phyloP scores from a whole-genome alignment of 768 basidiomycete genomes.

The Pluteus cervinus region DNA sequence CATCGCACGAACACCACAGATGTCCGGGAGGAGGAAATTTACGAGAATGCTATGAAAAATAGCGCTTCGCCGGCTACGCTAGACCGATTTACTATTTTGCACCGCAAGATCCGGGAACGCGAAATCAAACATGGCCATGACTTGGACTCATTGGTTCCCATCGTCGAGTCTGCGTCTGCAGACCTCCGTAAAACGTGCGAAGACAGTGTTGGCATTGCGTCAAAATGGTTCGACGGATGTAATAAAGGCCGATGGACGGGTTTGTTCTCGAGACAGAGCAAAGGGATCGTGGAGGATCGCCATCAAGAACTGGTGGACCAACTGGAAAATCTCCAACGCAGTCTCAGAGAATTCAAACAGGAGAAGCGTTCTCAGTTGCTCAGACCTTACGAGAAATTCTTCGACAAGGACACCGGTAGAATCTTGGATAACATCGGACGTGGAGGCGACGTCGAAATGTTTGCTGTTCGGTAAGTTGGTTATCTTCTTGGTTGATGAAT shows the following conservation, averaged over 20 bases:
- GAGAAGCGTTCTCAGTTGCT: constrained; percentile 29
- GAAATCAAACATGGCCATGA: constrained; percentile 36
- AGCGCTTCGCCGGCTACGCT: constrained; percentile 8
- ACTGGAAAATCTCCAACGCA: constrained; percentile 17
- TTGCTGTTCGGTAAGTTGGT: constrained; percentile 29
- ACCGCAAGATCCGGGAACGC: constrained; percentile 21
- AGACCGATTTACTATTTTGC: constrained; percentile 24
- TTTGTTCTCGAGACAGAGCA: constrained; percentile 20
- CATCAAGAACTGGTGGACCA: constrained; percentile 19
- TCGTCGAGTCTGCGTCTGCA: constrained; percentile 29
- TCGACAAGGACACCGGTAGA: constrained; percentile 28
- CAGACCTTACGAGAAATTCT: constrained; percentile 35
- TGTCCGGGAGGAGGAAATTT: constrained; percentile 12
- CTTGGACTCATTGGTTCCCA: constrained; percentile 34
- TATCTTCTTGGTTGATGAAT: background rate
- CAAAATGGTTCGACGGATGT: constrained; percentile 29
- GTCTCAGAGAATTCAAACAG: constrained; percentile 26
- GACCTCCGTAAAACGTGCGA: constrained; percentile 28
- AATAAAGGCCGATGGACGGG: constrained; percentile 30
- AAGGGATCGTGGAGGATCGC: constrained; percentile 15
- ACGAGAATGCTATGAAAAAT: constrained; percentile 1
- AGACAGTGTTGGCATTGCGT: constrained; percentile 13
- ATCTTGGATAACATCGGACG: constrained; percentile 14
- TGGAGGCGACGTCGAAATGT: constrained; percentile 22
- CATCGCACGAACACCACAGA: constrained; percentile 22